Percentiles rank a stretch among this genome's conserved stretches.
These are phyloP conservation scores for Tetratostichococcus sp. DNA, from an alignment of 139 green algal genomes.

Conservation along the genomic window DNA sequence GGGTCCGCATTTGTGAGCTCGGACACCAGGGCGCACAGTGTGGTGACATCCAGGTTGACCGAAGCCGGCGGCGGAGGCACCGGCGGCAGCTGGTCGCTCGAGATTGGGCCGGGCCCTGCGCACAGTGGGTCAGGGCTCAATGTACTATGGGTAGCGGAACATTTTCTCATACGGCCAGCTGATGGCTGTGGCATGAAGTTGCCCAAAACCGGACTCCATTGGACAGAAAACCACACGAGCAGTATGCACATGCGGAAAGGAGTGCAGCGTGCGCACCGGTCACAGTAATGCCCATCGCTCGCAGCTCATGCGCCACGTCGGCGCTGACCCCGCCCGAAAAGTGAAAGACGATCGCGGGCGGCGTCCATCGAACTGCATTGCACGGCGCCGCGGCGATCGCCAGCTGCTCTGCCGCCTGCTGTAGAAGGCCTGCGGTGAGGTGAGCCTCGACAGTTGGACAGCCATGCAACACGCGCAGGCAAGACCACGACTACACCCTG, in stretches of 20 bases:
- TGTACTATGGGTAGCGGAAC: too few species aligned
- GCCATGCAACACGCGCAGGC: neutral
- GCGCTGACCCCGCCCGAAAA: conserved; percentile 17
- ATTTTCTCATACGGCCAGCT: neutral
- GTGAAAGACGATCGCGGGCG: conserved; percentile 33
- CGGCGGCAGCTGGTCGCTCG: conserved; percentile 10
- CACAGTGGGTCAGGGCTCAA: neutral
- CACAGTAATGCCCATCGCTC: conserved; percentile 32
- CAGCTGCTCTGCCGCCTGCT: conserved; percentile 42
- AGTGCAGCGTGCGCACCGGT: too few species aligned
- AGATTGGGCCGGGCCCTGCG: neutral
- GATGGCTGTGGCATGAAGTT: too few species aligned
- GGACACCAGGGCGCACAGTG: conserved; percentile 53
- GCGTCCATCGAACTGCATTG: conserved; percentile 32
- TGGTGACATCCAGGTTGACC: conserved; percentile 49
- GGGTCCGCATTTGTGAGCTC: conserved; percentile 27
- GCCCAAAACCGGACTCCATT: too few species aligned
- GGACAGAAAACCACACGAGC: too few species aligned
- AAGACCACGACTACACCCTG: too few species aligned
- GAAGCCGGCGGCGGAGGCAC: conserved; percentile 10
- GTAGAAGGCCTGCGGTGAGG: conserved; percentile 30
- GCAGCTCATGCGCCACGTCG: conserved; percentile 19
- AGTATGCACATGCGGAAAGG: too few species aligned
- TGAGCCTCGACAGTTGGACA: too few species aligned
- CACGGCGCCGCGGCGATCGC: conserved; percentile 28